Evolutionary conservation across 176 grass and related monocot genomes (phyloP), one percentile per base, ranked within the genome.

Genomic region (Stipa capillata): DNA sequence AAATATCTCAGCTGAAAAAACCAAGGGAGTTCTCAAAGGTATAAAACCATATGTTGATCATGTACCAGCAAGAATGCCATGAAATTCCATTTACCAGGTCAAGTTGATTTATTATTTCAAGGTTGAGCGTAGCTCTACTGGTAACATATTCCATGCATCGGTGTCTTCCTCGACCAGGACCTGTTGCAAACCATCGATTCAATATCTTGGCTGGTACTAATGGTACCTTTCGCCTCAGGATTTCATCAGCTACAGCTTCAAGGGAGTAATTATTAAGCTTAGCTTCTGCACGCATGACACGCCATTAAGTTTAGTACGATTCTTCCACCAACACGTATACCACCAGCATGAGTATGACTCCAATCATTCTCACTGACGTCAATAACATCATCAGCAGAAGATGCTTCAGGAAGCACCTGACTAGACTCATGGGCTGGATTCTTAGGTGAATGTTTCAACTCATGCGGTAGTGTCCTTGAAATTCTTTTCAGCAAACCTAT

Each of bases 241-340:
- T 85, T 90, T 94, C 94, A 84, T 94, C 83, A 52, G 88, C 87
- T 27, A 97, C 94, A 86, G 91, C 77, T 84, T 97, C 94, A 77
- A 94, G 65, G 69, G 78, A 85, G 80, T 92, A 94, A 86, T 90
- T 90, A 81, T 92, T 97, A 72, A 97, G 89, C 60, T 97, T 92
- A 82, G 94, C 87, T 85, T 97, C 94, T 76, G 82, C 83, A 80
- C 89, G 91, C 87, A 97, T 94, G 44, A 97, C 88, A 34, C 89
- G 87, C 94, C 94, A 97, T n/a, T 81, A 97, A 69, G 84, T 97
- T 94, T 75, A 97, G 73, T 59, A 97, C 85, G 72, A 97, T 94
- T 78, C 94, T 90, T 57, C 94, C 94, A 72, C 85, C 87, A 58
- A 97, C 89, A 90, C 94, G 94, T 85, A 97, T 77, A 77, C 91